Evolutionary conservation across 2,329 filamentous ascomycete genomes (phyloP), one percentile per base, ranked within the genome.

Genomic region (Pseudopithomyces chartarum): DNA sequence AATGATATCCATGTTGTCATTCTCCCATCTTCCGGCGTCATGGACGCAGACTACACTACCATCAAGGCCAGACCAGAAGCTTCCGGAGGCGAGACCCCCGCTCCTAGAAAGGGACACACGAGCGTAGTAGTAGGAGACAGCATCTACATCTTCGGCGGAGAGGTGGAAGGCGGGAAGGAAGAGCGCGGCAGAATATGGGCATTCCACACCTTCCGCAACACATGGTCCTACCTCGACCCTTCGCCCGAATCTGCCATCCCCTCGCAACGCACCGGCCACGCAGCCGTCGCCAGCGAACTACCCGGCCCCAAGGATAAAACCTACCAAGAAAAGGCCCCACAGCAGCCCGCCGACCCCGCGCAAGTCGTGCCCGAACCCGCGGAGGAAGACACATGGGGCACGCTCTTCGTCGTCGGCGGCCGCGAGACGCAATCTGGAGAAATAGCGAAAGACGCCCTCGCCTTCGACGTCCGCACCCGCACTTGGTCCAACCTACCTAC

Each of bases 1-100:
- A 82, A 82, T 65, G 78, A 80, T 52, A 78, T 86, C 48, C 81
- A 85, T 61, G 78, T 81, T 20, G 69, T 86, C 50, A 80, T 83
- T 12, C 66, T 86, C 1, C 81, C 83, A 0, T 74, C 76, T 12
- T 74, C 76, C 10, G 76, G 76, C n/a, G 73, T 79, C 2, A 69
- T 75, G 33, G 71, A 76, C 33, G 74, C 78, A 54, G 78, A 80
- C 56, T 80, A 78, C 58, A 76, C 73, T 19, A 59, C 64, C 6
- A 69, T 77, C 12, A 56, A 69, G 12, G 69, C 77, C 2, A 67
- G 72, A 42, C 59, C 73, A 7, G 56, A 62, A 13, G 61, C 65
- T 6, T 56, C 64, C 1, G 64, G 70, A 6, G 64, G 73, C 19
- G 64, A 73, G 10, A 69, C 78, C 62, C 75, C 79, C 6, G 76